Percentiles rank a stretch among this genome's conserved stretches.
These are phyloP conservation scores for Heliamphora exappendiculata DNA, from an alignment of 148 eudicot genomes.

Conservation along the genomic window DNA sequence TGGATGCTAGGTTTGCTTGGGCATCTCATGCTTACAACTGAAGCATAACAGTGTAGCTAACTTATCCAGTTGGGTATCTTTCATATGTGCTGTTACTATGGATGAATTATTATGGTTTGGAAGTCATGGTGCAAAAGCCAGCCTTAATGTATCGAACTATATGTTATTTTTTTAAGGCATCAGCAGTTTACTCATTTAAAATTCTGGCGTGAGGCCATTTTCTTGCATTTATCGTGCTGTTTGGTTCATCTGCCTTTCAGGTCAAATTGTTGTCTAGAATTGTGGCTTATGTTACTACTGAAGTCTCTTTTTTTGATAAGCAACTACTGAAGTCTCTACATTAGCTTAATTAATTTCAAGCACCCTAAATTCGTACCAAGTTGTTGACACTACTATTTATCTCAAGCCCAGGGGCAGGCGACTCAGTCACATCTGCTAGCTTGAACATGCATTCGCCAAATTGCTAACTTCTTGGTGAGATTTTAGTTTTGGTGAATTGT, in stretches of 20 bases:
- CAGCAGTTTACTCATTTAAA: not conserved
- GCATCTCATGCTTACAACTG: not conserved
- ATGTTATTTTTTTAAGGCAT: not conserved
- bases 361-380: no score
- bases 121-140: not conserved
- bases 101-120: not conserved
- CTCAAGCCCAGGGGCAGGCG: no score
- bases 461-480: no score
- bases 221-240: slow-evolving; percentile 1
- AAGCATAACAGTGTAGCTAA: not conserved
- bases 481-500: no score
- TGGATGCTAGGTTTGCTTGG: not conserved
- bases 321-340: no score
- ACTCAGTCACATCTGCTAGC: no score
- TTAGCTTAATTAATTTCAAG: no score
- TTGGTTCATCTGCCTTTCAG: not conserved
- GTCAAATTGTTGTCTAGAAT: not conserved
- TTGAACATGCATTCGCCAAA: no score
- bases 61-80: slow-evolving; percentile 10
- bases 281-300: not conserved
- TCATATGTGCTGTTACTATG: not conserved
- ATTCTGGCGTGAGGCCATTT: not conserved
- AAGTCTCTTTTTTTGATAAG: no score
- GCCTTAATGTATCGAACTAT: not conserved
- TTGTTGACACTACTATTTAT: no score